phyloP scores from a whole-genome alignment of 441 rosid genomes.

The Pelargonium cotyledonis region DNA sequence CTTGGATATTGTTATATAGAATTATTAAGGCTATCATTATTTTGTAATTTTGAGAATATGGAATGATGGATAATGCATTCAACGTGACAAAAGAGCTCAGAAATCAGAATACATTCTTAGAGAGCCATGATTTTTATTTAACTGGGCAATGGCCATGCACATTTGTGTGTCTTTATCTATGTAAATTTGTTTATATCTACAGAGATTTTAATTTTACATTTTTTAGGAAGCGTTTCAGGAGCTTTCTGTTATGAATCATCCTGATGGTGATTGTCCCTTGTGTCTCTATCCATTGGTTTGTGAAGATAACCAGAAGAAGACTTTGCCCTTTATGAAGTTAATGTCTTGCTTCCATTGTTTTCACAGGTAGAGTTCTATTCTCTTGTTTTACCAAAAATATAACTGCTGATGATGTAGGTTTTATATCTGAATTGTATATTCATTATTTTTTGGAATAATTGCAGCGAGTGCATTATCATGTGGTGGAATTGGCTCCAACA shows the following conservation, averaged over 20 bases:
- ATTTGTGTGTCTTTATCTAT: neutral
- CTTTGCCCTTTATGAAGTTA: conserved; percentile 79
- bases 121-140: neutral
- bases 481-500: conserved; percentile 84
- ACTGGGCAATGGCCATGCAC: neutral
- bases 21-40: neutral
- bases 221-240: conserved; percentile 77
- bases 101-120: neutral
- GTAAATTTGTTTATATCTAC: conserved; percentile 12
- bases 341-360: conserved; percentile 96
- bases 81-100: neutral
- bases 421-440: neutral
- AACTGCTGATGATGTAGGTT: conserved; percentile 9
- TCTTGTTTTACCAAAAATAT: neutral
- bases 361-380: conserved; percentile 47
- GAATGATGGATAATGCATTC: neutral
- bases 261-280: conserved; percentile 80
- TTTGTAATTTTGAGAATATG: neutral
- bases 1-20: neutral
- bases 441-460: conserved; percentile 20
- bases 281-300: conserved; percentile 63
- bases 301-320: conserved; percentile 35
- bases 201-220: conserved; percentile 9
- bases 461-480: conserved; percentile 74
- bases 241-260: conserved; percentile 80